These are phyloP conservation scores for Coemansia sp. DNA, from an alignment of 192 early-diverging fungal genomes.

Conservation along the genomic window DNA sequence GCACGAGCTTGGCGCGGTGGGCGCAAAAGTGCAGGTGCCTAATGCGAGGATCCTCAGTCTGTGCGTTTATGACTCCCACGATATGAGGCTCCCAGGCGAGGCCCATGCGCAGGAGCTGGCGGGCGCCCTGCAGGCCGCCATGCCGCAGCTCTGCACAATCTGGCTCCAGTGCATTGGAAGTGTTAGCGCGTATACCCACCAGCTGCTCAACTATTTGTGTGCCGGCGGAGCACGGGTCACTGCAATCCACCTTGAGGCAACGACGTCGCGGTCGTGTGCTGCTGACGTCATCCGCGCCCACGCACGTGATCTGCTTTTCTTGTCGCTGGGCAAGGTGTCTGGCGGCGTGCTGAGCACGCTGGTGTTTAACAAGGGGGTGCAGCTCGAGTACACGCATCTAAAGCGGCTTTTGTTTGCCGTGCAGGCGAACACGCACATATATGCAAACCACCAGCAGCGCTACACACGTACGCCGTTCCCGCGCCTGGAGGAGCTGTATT, in stretches of 20 bases:
- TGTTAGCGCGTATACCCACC: neutral
- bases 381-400: constrained; percentile 8
- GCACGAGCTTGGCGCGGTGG: no score
- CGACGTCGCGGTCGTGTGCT: neutral
- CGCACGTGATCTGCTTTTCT: constrained; percentile 12
- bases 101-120: neutral
- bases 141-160: constrained; percentile 5
- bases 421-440: constrained; percentile 20
- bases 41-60: constrained; percentile 12
- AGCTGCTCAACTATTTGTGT: neutral
- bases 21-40: neutral
- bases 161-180: constrained; percentile 24
- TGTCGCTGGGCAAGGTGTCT: constrained; percentile 27
- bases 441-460: neutral
- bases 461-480: constrained; percentile 24
- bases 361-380: neutral
- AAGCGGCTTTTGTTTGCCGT: constrained; percentile 34
- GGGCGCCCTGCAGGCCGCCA: neutral
- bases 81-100: neutral
- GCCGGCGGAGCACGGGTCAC: neutral
- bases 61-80: constrained; percentile 1
- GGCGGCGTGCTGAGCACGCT: constrained; percentile 26
- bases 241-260: constrained; percentile 8
- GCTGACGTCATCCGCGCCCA: constrained; percentile 17
- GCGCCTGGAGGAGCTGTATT: constrained; percentile 32